Conservation (phyloP, 2,329 filamentous ascomycete genomes). For the Plenodomus lindquistii region DNA sequence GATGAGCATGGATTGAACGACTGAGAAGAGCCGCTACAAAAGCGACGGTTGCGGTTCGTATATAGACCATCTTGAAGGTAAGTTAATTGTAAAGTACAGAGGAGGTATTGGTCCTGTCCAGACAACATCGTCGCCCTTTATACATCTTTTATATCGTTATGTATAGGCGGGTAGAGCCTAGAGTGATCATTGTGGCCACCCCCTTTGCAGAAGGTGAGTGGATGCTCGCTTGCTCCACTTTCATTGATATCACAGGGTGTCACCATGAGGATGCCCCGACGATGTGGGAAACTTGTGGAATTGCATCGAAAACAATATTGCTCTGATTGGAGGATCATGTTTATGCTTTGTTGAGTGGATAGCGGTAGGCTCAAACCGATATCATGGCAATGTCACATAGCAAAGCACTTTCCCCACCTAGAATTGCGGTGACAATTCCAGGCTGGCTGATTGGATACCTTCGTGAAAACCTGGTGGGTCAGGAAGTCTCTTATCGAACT, state of each 20-base stretch:
- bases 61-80: too few species aligned
- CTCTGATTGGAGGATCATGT: background rate
- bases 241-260: background rate
- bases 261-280: background rate
- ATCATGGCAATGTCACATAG: background rate
- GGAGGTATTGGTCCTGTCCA: too few species aligned
- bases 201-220: background rate
- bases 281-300: background rate
- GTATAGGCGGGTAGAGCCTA: too few species aligned
- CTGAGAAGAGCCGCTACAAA: slow-evolving; percentile 8
- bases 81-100: slow-evolving; percentile 4
- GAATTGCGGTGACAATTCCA: too few species aligned
- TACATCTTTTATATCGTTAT: slow-evolving; percentile 5
- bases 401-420: background rate
- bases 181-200: too few species aligned
- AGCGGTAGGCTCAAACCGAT: background rate
- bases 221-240: background rate
- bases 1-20: slow-evolving; percentile 6
- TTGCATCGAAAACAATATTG: background rate
- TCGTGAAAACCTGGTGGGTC: too few species aligned
- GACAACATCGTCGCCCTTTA: too few species aligned
- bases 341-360: background rate
- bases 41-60: slow-evolving; percentile 5
- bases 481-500: background rate
- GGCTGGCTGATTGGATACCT: too few species aligned